These are phyloP conservation scores for Leccinum rimulosum DNA, from an alignment of 768 basidiomycete genomes.

Conservation along the genomic window DNA sequence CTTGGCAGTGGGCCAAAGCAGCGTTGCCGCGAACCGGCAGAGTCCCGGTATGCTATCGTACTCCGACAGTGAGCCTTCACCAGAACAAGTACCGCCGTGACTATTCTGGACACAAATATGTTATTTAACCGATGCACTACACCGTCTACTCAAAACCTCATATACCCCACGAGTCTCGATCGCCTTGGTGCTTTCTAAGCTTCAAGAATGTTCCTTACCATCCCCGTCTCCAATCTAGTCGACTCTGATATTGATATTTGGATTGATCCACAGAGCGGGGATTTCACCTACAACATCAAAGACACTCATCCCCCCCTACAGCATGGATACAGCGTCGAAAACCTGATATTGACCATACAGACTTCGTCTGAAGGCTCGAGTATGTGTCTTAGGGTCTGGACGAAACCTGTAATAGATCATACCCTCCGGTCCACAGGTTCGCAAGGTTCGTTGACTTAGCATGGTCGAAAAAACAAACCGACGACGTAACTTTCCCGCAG, in stretches of 20 bases:
- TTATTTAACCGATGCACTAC: not conserved
- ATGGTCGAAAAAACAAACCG: not conserved
- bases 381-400: not conserved
- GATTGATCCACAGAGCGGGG: slow-evolving; percentile 1
- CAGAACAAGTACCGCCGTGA: not conserved
- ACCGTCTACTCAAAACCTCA: not conserved
- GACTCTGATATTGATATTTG: not conserved
- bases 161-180: not conserved
- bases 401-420: not conserved
- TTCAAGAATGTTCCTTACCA: slow-evolving; percentile 2
- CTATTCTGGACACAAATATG: not conserved
- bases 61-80: not conserved
- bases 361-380: not conserved
- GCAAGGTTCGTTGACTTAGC: not conserved
- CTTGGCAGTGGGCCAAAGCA: not conserved
- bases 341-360: not conserved
- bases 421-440: not conserved
- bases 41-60: not conserved
- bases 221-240: not conserved
- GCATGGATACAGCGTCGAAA: not conserved
- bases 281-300: not conserved
- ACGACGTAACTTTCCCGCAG: not conserved
- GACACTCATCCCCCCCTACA: not conserved
- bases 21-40: not conserved
- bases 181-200: not conserved